Conservation (phyloP, 768 basidiomycete genomes). For the Boletales sp. region DNA sequence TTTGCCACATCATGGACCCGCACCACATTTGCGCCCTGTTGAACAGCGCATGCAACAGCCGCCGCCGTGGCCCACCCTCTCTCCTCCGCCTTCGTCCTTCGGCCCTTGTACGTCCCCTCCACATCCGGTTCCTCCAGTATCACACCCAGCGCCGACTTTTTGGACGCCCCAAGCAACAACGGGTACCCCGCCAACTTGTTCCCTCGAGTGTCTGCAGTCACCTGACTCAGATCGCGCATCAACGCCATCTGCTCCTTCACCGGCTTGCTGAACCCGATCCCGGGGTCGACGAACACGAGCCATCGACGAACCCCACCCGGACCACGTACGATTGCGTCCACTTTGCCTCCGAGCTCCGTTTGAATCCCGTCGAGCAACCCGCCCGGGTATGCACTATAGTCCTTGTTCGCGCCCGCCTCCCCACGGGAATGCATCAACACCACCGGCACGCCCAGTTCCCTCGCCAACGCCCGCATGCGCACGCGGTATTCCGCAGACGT, state of each 20-base stretch:
- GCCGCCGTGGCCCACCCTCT: conserved; percentile 78
- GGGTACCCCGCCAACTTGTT: conserved; percentile 61
- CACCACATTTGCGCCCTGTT: conserved; percentile 68
- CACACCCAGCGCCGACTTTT: conserved; percentile 80
- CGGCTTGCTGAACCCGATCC: conserved; percentile 92
- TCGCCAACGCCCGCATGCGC: conserved; percentile 64
- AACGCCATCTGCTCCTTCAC: conserved; percentile 69
- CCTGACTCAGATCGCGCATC: conserved; percentile 45
- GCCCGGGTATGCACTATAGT: conserved; percentile 47
- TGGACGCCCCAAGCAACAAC: conserved; percentile 70
- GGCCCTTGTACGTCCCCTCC: conserved; percentile 39
- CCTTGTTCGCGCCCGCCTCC: conserved; percentile 72
- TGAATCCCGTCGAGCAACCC: conserved; percentile 64
- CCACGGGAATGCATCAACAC: conserved; percentile 95
- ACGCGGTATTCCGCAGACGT: conserved; percentile 39
- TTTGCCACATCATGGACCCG: conserved; percentile 79
- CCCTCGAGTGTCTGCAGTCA: conserved; percentile 41
- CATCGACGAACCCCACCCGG: conserved; percentile 76
- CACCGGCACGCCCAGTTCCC: conserved; percentile 68
- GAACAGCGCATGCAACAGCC: conserved; percentile 67
- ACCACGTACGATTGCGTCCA: conserved; percentile 61
- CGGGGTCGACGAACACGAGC: conserved; percentile 89
- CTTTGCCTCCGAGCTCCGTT: conserved; percentile 66
- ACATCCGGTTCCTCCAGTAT: conserved; percentile 50
- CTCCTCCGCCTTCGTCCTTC: conserved; percentile 59